Base-by-base conservation (phyloP, 805 yeast species). In the Barnettozyma sucrosica region DNA sequence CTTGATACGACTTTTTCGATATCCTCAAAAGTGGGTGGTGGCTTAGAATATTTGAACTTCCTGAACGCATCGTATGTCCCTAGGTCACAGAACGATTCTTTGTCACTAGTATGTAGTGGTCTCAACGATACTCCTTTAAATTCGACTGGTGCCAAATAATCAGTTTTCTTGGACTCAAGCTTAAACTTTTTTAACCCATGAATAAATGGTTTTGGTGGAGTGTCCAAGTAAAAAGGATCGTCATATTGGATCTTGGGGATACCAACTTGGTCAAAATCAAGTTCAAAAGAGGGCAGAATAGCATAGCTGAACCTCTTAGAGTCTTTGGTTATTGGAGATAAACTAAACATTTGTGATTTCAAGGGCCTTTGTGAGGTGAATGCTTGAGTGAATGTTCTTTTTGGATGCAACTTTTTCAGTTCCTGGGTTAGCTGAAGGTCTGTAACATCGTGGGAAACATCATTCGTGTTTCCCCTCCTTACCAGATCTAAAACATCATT, bases 171-270 rank as follows among this genome's bases (percentile, higher is more conserved):
- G 0, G 80, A 75, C 11, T 65, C 62, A 1, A 85, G 63, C 1
- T 65, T 66, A 51, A 81, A 80, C 53, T 75, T 78, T 51, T 74
- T 79, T 6, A 89, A 90, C 1, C 90, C 90, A 64, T 79, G 82
- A 1, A 77, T 64, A 46, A 83, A 75, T 0, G 92, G 82, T 10
- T 64, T 62, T 2, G 78, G 82, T 1, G 63, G 56, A 0, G 68
- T 55, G 14, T 74, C 71, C 24, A 81, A 74, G 55, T 79, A 90
- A 53, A 66, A 79, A 0, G 97, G 95, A 51, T 78, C 84, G 1
- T 55, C 48, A 58, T 84, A 83, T 13, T 79, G 73, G 13, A 78
- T 64, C 52, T 75, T 71, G 3, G 85, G 72, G 13, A 74, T 55
- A 0, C 81, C 82, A 23, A 60, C 53, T 0, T 62, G 62, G 28